Base-by-base conservation (phyloP, 805 yeast species). In the Candida sphagnicola region DNA sequence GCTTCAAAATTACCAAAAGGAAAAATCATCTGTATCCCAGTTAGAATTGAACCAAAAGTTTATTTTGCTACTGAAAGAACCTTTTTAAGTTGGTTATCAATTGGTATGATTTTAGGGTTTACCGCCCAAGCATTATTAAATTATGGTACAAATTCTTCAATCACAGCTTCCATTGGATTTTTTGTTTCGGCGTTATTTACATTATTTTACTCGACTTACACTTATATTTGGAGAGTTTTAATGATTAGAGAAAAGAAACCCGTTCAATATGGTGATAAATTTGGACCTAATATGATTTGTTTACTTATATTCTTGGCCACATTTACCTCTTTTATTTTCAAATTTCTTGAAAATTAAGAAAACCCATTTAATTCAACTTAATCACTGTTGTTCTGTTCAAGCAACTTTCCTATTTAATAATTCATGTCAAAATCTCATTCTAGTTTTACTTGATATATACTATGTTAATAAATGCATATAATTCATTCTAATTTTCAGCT, bases 31-130 rank as follows among this genome's bases (percentile, higher is more conserved):
- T 79, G 89, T 54, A 93, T 93, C 6, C 99, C 98, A 2, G 95
- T 93, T 28, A 78, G 99, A 54, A 90, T 93, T 26, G 99, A 93
- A 64, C 99, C 99, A 42, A 93, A 93, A 67, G 99, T 93, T n/a
- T 93, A 93, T 60, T 93, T 93, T 63, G 99, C 99, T 5, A 88
- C 95, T 17, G 99, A 93, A 62, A 80, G 99, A 66, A 93, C 99
- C 0, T 91, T 82, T 56, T 71, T 93, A 45, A 78, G 95, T 29
- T 93, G 99, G 99, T 67, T 91, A 40, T 90, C 95, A 29, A 87
- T 93, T 50, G 86, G 93, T 6, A 78, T 93, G 71, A 70, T 91
- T 31, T 71, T 93, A 41, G 89, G 93, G 31, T 95, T 91, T 34
- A 85, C 95, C 29, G 95, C 96, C 1, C 85, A 89, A 6, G 76